These are phyloP conservation scores for Aspergillus sp. DNA, from an alignment of 2,329 filamentous ascomycete species.

Conservation along the genomic window DNA sequence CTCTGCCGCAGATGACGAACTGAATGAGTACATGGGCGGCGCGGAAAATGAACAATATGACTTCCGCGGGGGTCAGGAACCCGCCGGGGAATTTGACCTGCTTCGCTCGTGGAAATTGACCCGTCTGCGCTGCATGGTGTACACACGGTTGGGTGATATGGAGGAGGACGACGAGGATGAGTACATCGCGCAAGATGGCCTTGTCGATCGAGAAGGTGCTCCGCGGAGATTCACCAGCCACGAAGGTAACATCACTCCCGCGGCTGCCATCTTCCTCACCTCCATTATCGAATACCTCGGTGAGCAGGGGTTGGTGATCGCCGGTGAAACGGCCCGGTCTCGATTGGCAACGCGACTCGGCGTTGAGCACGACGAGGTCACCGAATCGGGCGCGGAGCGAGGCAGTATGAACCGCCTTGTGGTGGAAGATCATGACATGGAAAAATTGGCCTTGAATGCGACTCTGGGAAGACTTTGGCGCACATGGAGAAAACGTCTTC, in stretches of 20 bases:
- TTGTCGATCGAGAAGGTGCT: slow-evolving; percentile 54
- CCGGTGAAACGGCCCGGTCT: slow-evolving; percentile 71
- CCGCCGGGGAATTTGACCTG: slow-evolving; percentile 71
- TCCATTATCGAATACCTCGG: slow-evolving; percentile 92
- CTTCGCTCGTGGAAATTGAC: slow-evolving; percentile 92
- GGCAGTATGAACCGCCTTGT: slow-evolving; percentile 60
- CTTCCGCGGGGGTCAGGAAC: slow-evolving; percentile 48
- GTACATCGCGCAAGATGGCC: slow-evolving; percentile 74
- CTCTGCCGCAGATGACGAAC: slow-evolving; percentile 75
- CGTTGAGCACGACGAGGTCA: slow-evolving; percentile 56
- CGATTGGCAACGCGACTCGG: slow-evolving; percentile 27
- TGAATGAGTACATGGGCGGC: slow-evolving; percentile 80
- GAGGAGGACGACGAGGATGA: slow-evolving; percentile 96
- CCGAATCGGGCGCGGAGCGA: slow-evolving; percentile 37
- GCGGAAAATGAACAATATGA: slow-evolving; percentile 69
- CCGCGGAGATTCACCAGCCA: slow-evolving; percentile 54
- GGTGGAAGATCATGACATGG: slow-evolving; percentile 89
- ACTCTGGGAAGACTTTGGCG: slow-evolving; percentile 88
- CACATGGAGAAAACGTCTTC: slow-evolving; percentile 78
- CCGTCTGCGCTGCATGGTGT: slow-evolving; percentile 93
- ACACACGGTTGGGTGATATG: slow-evolving; percentile 91
- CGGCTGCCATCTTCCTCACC: slow-evolving; percentile 91
- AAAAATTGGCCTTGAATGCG: slow-evolving; percentile 84
- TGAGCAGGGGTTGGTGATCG: slow-evolving; percentile 82
- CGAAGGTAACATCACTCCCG: slow-evolving; percentile 71